Percentiles rank a stretch among this genome's conserved stretches.
phyloP scores from a whole-genome alignment of 2,329 filamentous ascomycete genomes.

The Microdochium nivale region DNA sequence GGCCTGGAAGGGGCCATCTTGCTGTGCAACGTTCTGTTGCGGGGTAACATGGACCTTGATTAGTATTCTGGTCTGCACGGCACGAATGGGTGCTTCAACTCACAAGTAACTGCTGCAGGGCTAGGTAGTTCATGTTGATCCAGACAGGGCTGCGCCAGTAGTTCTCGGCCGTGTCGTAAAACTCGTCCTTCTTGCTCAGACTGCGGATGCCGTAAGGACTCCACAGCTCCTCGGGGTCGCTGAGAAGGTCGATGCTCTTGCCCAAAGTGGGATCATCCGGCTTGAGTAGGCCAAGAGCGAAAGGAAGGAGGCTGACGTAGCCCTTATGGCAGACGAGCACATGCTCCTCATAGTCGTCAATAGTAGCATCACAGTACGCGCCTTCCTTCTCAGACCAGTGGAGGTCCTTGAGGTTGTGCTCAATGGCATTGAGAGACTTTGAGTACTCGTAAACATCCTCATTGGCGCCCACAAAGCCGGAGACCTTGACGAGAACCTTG shows the following conservation, averaged over 20 bases:
- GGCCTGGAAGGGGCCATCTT: slow-evolving; percentile 57
- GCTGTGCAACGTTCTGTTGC: slow-evolving; percentile 53
- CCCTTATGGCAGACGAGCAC: slow-evolving; percentile 90
- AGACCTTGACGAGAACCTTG: slow-evolving; percentile 73
- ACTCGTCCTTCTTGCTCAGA: slow-evolving; percentile 71
- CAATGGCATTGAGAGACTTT: slow-evolving; percentile 66
- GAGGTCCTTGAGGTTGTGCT: slow-evolving; percentile 80
- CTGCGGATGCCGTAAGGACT: slow-evolving; percentile 82
- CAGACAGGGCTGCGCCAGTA: slow-evolving; percentile 95
- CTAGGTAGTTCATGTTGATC: slow-evolving; percentile 94
- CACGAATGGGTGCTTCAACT: no score
- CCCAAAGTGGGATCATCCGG: slow-evolving; percentile 67
- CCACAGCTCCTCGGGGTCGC: slow-evolving; percentile 80
- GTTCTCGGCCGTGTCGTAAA: slow-evolving; percentile 88
- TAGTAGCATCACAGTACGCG: slow-evolving; percentile 88
- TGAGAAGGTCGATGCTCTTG: slow-evolving; percentile 67
- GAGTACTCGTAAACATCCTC: slow-evolving; percentile 71
- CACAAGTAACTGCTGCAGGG: slow-evolving; percentile 69
- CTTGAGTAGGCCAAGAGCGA: slow-evolving; percentile 73
- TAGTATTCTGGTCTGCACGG: no score
- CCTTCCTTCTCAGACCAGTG: slow-evolving; percentile 81
- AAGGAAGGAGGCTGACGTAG: slow-evolving; percentile 89
- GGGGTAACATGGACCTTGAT: neutral
- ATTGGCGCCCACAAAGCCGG: slow-evolving; percentile 60
- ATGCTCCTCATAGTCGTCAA: slow-evolving; percentile 92